phyloP scores from a whole-genome alignment of 2,329 filamentous ascomycete species.

The Diaporthe sp. region DNA sequence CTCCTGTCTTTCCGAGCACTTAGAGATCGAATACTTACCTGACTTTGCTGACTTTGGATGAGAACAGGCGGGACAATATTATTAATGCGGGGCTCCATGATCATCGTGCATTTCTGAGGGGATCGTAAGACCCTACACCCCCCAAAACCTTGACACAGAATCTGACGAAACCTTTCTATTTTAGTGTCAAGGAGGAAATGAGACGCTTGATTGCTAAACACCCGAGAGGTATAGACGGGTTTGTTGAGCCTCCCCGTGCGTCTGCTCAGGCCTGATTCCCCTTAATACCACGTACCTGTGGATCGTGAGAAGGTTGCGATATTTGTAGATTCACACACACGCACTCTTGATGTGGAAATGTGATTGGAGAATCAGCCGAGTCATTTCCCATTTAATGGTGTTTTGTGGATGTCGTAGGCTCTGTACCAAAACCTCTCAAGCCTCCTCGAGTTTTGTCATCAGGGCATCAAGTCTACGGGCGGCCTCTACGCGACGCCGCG shows the following conservation, averaged over 20 bases:
- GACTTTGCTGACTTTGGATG: neutral
- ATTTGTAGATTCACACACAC: too few species aligned
- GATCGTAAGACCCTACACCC: neutral
- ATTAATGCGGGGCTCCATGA: conserved; percentile 6
- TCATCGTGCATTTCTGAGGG: neutral
- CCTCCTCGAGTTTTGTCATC: too few species aligned
- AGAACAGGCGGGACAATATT: conserved; percentile 6
- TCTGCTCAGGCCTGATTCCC: too few species aligned
- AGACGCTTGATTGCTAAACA: neutral
- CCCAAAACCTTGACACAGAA: neutral
- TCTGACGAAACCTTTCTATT: neutral
- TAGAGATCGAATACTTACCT: neutral
- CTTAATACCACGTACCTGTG: neutral
- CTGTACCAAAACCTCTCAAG: neutral
- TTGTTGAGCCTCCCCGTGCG: neutral
- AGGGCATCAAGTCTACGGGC: neutral
- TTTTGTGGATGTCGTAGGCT: neutral
- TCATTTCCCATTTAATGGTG: neutral
- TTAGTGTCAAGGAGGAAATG: neutral
- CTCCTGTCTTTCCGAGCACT: neutral
- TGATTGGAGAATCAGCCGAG: neutral
- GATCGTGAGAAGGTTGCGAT: neutral
- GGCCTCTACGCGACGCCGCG: neutral
- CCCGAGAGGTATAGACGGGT: neutral
- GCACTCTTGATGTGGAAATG: neutral